These are phyloP conservation scores for Echinochloa phyllopogon DNA, from an alignment of 176 grass and related monocot species.

Conservation along the genomic window DNA sequence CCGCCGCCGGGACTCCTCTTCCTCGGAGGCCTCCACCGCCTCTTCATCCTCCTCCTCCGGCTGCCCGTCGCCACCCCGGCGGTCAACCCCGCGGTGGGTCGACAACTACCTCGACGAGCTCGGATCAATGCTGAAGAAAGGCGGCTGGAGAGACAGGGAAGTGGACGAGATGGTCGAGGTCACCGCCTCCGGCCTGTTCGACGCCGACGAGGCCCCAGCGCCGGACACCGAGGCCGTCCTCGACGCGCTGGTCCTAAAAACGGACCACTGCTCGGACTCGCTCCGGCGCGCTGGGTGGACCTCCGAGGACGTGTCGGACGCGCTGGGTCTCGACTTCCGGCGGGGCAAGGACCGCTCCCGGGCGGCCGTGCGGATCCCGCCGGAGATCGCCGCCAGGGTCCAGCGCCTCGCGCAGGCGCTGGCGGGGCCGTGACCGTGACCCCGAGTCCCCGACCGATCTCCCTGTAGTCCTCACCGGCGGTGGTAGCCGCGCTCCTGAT, in stretches of 20 bases:
- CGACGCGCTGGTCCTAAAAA: conserved; percentile 74
- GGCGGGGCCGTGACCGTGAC: conserved; percentile 36
- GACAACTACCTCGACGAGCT: conserved; percentile 81
- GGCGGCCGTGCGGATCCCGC: conserved; percentile 54
- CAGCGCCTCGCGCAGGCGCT: conserved; percentile 73
- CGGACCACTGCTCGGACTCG: conserved; percentile 83
- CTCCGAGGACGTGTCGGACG: conserved; percentile 88
- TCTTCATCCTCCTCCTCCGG: conserved; percentile 55
- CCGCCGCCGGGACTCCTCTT: conserved; percentile 86
- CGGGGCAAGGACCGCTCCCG: conserved; percentile 39
- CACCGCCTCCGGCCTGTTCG: conserved; percentile 66
- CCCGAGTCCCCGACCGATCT: too few relatives aligned
- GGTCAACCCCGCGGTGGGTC: conserved; percentile 68
- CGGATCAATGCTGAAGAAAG: conserved; percentile 71
- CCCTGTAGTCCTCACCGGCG: not conserved
- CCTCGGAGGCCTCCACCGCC: conserved; percentile 73
- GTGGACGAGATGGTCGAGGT: conserved; percentile 81
- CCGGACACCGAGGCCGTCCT: conserved; percentile 66
- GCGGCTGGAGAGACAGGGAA: conserved; percentile 88
- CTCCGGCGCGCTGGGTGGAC: conserved; percentile 87
- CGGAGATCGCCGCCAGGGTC: conserved; percentile 76
- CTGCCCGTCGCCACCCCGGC: conserved; percentile 39
- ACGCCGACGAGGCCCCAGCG: conserved; percentile 51
- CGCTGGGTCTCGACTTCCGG: conserved; percentile 62
- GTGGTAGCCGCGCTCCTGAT: not conserved